These are phyloP conservation scores for Xylaria palmicola DNA, from an alignment of 495 filamentous ascomycete genomes.

Conservation along the genomic window DNA sequence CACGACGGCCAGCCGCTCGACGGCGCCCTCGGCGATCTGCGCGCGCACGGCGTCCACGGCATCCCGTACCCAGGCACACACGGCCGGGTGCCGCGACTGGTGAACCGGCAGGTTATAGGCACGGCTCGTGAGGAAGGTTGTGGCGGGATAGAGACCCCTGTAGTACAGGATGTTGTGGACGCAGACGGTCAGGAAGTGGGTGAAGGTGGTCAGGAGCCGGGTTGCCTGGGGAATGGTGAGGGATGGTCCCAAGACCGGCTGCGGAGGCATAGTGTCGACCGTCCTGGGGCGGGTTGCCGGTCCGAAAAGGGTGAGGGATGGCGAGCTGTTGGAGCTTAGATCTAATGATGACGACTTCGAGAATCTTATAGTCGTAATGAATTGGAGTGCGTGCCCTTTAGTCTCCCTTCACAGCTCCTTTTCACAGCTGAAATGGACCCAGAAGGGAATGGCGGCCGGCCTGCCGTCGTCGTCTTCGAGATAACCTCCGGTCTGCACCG, in stretches of 20 bases:
- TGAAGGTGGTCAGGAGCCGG: slow-evolving; percentile 58
- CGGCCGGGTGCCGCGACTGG: slow-evolving; percentile 84
- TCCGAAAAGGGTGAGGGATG: too few relatives aligned
- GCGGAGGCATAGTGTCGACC: too few relatives aligned
- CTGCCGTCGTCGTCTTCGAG: too few relatives aligned
- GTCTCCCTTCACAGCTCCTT: too few relatives aligned
- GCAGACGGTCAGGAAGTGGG: slow-evolving; percentile 79
- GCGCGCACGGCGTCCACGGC: slow-evolving; percentile 71
- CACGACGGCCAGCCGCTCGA: slow-evolving; percentile 71
- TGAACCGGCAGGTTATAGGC: slow-evolving; percentile 88
- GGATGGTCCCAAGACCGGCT: slow-evolving; percentile 18
- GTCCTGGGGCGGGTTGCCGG: too few relatives aligned
- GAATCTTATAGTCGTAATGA: too few relatives aligned
- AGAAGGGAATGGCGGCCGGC: too few relatives aligned
- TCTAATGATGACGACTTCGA: too few relatives aligned
- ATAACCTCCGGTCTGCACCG: too few relatives aligned
- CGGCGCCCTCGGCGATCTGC: slow-evolving; percentile 66
- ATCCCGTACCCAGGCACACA: slow-evolving; percentile 88
- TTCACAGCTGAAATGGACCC: too few relatives aligned
- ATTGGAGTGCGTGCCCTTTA: too few relatives aligned
- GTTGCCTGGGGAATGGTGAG: slow-evolving; percentile 34
- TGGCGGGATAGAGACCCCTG: slow-evolving; percentile 75
- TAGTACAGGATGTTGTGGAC: slow-evolving; percentile 94
- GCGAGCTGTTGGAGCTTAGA: too few relatives aligned
- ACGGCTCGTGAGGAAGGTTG: slow-evolving; percentile 76